These are phyloP conservation scores for Chaetomium sp. DNA, from an alignment of 2,329 filamentous ascomycete species.

Conservation along the genomic window DNA sequence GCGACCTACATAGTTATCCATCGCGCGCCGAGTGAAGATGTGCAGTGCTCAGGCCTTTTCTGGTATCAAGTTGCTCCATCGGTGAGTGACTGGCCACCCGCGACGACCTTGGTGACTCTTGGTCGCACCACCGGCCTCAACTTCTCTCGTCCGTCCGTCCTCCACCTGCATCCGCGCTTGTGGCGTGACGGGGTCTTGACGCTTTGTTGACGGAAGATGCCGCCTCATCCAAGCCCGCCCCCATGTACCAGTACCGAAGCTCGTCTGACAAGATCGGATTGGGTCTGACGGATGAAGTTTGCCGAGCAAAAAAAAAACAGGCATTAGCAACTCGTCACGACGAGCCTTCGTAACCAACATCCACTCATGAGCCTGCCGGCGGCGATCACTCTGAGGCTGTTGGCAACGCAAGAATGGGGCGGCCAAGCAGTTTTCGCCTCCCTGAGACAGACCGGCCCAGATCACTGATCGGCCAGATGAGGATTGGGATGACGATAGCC, in stretches of 20 bases:
- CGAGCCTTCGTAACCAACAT: neutral
- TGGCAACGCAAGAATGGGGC: neutral
- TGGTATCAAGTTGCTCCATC: too few relatives aligned
- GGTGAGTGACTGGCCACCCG: too few relatives aligned
- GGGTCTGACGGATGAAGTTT: neutral
- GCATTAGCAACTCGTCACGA: conserved; percentile 6
- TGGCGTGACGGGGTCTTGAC: neutral
- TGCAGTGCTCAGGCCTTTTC: neutral
- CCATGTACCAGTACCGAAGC: neutral
- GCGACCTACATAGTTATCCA: neutral
- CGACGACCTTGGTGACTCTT: too few relatives aligned
- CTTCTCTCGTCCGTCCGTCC: neutral
- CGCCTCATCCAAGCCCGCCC: neutral
- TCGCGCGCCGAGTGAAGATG: neutral
- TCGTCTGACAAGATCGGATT: neutral
- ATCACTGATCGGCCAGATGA: neutral
- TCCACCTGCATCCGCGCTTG: neutral
- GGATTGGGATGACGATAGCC: conserved; percentile 9
- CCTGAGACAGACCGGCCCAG: conserved; percentile 21
- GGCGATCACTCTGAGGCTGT: conserved; percentile 11
- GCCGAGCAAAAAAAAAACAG: neutral
- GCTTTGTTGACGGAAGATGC: neutral
- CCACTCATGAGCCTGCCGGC: neutral
- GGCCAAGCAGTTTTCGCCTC: conserved; percentile 16
- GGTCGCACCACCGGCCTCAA: neutral